Percentiles rank a stretch among this genome's conserved stretches.
Conservation (phyloP, 2,329 filamentous ascomycete genomes). For the Claviceps lovelessii region DNA sequence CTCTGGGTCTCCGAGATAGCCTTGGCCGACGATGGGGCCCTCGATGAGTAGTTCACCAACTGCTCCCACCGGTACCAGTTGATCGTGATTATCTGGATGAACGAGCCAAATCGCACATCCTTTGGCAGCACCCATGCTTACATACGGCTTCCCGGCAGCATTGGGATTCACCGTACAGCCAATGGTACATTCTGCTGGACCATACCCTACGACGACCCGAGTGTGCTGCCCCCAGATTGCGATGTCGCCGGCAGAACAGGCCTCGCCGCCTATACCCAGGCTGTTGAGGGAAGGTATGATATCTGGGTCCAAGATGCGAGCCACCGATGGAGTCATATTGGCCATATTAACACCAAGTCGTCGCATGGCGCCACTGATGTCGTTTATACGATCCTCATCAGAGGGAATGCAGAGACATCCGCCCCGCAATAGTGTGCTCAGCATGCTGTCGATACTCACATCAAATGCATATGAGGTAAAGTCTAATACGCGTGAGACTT, state of each 20-base stretch:
- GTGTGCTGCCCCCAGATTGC: not conserved
- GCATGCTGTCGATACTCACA: conserved; percentile 2
- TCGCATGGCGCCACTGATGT: conserved; percentile 27
- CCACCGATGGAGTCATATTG: conserved; percentile 25
- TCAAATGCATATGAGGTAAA: conserved; percentile 8
- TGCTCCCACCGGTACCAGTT: conserved; percentile 16
- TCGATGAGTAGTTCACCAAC: conserved; percentile 25
- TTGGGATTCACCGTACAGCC: conserved; percentile 1
- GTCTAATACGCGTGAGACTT: conserved; percentile 4
- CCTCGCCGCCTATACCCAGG: conserved; percentile 1
- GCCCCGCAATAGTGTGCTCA: conserved; percentile 3
- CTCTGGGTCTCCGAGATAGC: conserved; percentile 32
- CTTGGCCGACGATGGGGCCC: conserved; percentile 31
- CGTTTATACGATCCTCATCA: conserved; percentile 30
- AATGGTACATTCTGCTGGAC: not conserved
- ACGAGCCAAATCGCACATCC: conserved; percentile 3
- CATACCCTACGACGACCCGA: conserved; percentile 1
- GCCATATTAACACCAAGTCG: conserved; percentile 27
- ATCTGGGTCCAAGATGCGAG: not conserved
- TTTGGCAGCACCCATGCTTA: conserved; percentile 1
- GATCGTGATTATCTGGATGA: not conserved
- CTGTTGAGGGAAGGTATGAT: not conserved
- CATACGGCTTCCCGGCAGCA: not conserved
- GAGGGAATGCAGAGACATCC: conserved; percentile 8
- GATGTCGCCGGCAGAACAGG: conserved; percentile 1